Conservation (phyloP, 2,329 filamentous ascomycete species). For the Bimuria novae-zelandiae region DNA sequence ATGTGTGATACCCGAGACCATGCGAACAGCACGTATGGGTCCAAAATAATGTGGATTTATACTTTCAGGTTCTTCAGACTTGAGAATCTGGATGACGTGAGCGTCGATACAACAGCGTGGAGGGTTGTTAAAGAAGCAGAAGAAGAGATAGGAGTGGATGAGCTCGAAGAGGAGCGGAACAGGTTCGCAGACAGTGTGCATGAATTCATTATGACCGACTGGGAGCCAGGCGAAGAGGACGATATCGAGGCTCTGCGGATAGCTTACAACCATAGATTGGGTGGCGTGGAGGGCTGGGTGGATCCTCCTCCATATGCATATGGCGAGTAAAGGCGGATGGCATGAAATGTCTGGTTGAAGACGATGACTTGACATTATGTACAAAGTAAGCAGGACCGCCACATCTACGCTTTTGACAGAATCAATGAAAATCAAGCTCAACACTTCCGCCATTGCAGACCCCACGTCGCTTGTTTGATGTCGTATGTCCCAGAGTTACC, state of each 20-base stretch:
- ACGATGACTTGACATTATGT: neutral
- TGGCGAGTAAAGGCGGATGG: neutral
- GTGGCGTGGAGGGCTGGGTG: neutral
- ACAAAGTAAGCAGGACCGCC: neutral
- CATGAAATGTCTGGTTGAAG: neutral
- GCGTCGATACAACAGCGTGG: neutral
- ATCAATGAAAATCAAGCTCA: conserved; percentile 9
- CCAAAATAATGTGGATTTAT: neutral
- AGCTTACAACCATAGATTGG: neutral
- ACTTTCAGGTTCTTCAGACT: neutral
- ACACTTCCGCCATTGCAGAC: conserved; percentile 35
- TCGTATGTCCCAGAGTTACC: conserved; percentile 33
- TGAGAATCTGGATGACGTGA: neutral
- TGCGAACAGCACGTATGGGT: neutral
- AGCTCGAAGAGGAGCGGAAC: neutral
- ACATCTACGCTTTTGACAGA: conserved; percentile 1
- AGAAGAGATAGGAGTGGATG: neutral
- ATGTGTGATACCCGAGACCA: neutral
- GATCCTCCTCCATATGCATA: too few relatives aligned
- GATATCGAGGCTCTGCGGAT: neutral
- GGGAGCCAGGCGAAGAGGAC: neutral
- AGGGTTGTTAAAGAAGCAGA: neutral
- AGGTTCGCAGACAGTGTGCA: neutral
- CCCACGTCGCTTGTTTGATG: conserved; percentile 35
- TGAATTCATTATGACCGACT: neutral